Evolutionary conservation across 2,329 filamentous ascomycete species (phyloP), one percentile per base, ranked within the genome.

Genomic region (Penicillium sp.): DNA sequence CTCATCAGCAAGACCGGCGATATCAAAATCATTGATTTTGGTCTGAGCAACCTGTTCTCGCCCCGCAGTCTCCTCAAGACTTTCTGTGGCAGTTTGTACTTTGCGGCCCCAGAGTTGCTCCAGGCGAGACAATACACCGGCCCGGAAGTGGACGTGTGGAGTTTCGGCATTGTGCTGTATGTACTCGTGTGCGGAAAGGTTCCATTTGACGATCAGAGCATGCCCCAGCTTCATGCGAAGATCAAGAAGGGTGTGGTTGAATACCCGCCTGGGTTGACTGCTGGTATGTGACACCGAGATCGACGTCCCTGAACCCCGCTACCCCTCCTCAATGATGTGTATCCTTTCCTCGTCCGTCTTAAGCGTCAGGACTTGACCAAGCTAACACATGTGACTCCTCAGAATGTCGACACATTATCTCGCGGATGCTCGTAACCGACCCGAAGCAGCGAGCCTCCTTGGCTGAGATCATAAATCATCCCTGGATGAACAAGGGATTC

Each of bases 21-120:
- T 66, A 98, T 98, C 71, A 97, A 97, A 68, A 97, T 98, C 61
- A 98, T 98, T 59, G 93, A 98, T 66, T 98, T 98, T 68, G 93
- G 91, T 28, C 77, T 98, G 46, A 97, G 91, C 74, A 98, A 98
- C 63, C 80, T 97, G 4, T 98, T 96, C 69, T 85, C 89, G 5
- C 93, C 93, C 0, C 79, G 84, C 39, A 81, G 80, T 52, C 85
- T 94, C 54, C 78, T 97, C 49, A 96, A 95, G 73, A 98, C 93
- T 0, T 98, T 97, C 64, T 98, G 93, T 63, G 93, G 93, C 40
- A 96, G 90, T 76, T 75, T 98, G 34, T 98, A 98, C 68, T 98
- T 98, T 73, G 93, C 93, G 27, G 93, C 93, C 1, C 93, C 93
- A 0, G 93, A 98, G 67, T 75, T 98, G 43, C 77, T 98, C 41